A percentile compares a stretch with the other conserved stretches of the same genome.
Evolutionary conservation across 495 filamentous ascomycete genomes (phyloP).

Genomic region (Glutinoglossum americanum): DNA sequence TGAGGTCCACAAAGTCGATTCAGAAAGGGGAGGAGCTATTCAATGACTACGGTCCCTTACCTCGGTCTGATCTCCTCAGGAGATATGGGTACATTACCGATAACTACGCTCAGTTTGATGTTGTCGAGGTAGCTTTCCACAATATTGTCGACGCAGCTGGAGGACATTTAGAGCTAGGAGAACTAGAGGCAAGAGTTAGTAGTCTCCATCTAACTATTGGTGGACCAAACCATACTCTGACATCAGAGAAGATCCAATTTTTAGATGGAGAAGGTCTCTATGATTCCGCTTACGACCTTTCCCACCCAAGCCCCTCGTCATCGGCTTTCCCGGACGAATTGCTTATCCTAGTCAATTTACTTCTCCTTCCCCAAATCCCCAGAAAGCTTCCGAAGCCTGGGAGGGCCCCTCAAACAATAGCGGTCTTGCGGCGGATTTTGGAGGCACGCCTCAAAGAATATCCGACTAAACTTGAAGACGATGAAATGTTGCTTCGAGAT

Average conservation of each 20-base stretch:
- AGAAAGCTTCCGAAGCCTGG: constrained; percentile 19
- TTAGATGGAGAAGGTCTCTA: constrained; percentile 28
- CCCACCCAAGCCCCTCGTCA: constrained; percentile 18
- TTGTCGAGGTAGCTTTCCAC: constrained; percentile 48
- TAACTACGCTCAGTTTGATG: constrained; percentile 57
- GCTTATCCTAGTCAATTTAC: constrained; percentile 24
- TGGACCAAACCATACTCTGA: constrained; percentile 1
- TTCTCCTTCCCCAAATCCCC: constrained; percentile 23
- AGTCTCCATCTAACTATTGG: background rate
- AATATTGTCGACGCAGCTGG: constrained; percentile 31
- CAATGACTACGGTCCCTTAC: constrained; percentile 77
- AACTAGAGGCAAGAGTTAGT: constrained; percentile 3
- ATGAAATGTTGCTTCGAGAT: constrained; percentile 28
- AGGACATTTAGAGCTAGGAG: constrained; percentile 16
- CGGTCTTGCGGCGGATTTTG: constrained; percentile 17
- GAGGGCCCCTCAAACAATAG: constrained; percentile 21
- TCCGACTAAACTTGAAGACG: constrained; percentile 37
- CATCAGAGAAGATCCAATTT: constrained; percentile 19
- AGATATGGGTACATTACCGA: constrained; percentile 76
- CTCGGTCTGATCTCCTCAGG: constrained; percentile 60
- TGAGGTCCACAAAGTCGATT: constrained; percentile 45
- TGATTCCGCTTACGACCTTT: constrained; percentile 34
- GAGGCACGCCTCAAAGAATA: constrained; percentile 28
- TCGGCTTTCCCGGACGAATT: constrained; percentile 25
- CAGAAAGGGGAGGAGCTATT: constrained; percentile 56